Evolutionary conservation across 805 yeast genomes (phyloP).

Genomic region (Citeromyces nyonsensis): DNA sequence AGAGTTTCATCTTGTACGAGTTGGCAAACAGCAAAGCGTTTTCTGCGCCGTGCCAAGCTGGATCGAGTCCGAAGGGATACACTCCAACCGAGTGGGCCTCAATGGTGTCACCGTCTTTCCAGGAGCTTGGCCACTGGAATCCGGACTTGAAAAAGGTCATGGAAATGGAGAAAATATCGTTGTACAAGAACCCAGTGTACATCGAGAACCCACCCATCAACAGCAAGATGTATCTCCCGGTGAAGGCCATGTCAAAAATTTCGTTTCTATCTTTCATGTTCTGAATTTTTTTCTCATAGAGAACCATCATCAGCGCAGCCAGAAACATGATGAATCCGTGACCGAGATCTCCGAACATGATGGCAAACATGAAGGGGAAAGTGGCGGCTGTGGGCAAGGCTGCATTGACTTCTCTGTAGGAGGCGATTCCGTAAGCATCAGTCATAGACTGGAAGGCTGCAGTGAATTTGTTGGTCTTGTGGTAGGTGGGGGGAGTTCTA

Average conservation of each 20-base stretch:
- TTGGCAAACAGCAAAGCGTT: conserved; percentile 81
- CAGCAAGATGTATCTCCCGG: conserved; percentile 81
- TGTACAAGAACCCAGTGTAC: conserved; percentile 89
- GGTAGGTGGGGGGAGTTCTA: conserved; percentile 87
- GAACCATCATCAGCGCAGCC: conserved; percentile 56
- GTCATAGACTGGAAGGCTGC: conserved; percentile 85
- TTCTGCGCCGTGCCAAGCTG: conserved; percentile 95
- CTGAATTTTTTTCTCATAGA: conserved; percentile 58
- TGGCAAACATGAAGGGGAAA: conserved; percentile 96
- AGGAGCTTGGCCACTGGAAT: conserved; percentile 82
- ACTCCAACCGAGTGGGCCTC: conserved; percentile 52
- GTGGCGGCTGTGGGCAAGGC: conserved; percentile 91
- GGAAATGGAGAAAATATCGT: conserved; percentile 85
- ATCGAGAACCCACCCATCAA: conserved; percentile 92
- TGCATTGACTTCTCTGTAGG: conserved; percentile 91
- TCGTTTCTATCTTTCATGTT: conserved; percentile 64
- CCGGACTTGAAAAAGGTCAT: conserved; percentile 81
- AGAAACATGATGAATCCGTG: conserved; percentile 78
- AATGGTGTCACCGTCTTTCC: conserved; percentile 54
- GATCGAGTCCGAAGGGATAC: conserved; percentile 80
- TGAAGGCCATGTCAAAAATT: conserved; percentile 90
- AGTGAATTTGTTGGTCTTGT: conserved; percentile 89
- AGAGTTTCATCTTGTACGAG: conserved; percentile 94
- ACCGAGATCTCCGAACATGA: conserved; percentile 98
- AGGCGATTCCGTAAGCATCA: conserved; percentile 90